Conservation (phyloP, 2,329 filamentous ascomycete genomes). For the Alternaria gansuensis region DNA sequence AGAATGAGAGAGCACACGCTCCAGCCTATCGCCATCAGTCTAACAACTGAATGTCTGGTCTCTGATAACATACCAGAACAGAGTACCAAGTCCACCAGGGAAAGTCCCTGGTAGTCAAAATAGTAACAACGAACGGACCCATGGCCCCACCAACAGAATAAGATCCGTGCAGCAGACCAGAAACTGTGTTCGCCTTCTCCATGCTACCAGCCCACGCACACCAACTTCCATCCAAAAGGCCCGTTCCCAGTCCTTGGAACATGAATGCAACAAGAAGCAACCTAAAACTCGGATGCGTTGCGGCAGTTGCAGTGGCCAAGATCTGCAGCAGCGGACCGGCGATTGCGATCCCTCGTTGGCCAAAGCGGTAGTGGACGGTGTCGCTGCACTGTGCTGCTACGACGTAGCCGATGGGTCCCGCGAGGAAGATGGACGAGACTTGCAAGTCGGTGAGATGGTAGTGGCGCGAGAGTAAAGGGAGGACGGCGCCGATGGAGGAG, state of each 20-base stretch:
- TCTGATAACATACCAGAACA: conserved; percentile 46
- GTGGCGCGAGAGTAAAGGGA: conserved; percentile 51
- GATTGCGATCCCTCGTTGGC: conserved; percentile 56
- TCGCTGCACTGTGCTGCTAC: conserved; percentile 54
- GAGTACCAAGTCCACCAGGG: conserved; percentile 56
- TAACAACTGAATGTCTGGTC: neutral
- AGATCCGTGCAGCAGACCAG: conserved; percentile 55
- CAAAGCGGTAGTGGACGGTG: conserved; percentile 52
- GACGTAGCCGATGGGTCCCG: conserved; percentile 57
- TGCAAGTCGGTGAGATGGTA: conserved; percentile 56
- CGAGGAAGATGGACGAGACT: conserved; percentile 59
- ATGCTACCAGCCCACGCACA: conserved; percentile 58
- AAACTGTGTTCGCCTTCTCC: conserved; percentile 53
- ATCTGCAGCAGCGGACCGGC: conserved; percentile 54
- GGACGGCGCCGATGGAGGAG: conserved; percentile 46
- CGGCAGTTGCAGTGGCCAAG: conserved; percentile 39
- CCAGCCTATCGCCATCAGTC: conserved; percentile 13
- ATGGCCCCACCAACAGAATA: conserved; percentile 53
- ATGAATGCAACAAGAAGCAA: conserved; percentile 46
- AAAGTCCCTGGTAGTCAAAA: conserved; percentile 36
- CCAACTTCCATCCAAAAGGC: conserved; percentile 57
- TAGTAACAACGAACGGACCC: conserved; percentile 51
- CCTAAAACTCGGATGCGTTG: conserved; percentile 45
- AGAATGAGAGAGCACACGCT: conserved; percentile 26
- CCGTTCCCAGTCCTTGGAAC: conserved; percentile 52